Base-by-base conservation (phyloP, 345 rosid genomes). In the Citrus medica region DNA sequence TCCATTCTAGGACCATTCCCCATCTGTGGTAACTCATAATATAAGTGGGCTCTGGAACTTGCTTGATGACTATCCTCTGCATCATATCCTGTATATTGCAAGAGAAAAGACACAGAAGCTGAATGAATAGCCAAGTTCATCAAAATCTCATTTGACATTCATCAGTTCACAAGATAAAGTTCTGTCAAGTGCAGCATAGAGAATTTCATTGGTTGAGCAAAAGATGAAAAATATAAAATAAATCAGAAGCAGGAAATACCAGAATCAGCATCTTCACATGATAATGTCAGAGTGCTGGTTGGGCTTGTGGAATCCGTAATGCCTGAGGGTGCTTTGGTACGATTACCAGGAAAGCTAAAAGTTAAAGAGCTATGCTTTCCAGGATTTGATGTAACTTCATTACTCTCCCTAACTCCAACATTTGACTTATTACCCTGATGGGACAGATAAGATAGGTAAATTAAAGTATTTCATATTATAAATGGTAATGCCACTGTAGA, bases 181-280 rank as follows among this genome's bases (percentile, higher is more conserved):
- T 27, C 25, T 55, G 22, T 58, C 19, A n/a, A 69, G 3, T 51
- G 13, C 51, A 35, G 46, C 38, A 6, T 22, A 14, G n/a, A 22
- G 27, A 51, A 4, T 58, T 69, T 58, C 4, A 61, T 17, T 17
- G 19, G 42, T 33, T 13, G 59, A 40, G 25, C 10, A 27, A 69
- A 76, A 77, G 13, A 67, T 13, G 17, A 71, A 6, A 62, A 74
- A 67, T 12, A 76, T 40, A 9, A 71, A 80, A 27, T n/a, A 42
- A 38, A 58, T 55, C 75, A 56, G 58, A 71, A 55, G 32, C 30
- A 75, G 66, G 78, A 79, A 6, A 33, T 86, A 94, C 98, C 98
- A 65, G 98, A 88, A 86, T 94, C 97, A 81, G 89, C 92, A 83
- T 94, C 97, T 91, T 93, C 97, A 84, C 87, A 90, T 71, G 84